Evolutionary conservation across 306 rosid species (phyloP).

Genomic region (Comarum palustre): DNA sequence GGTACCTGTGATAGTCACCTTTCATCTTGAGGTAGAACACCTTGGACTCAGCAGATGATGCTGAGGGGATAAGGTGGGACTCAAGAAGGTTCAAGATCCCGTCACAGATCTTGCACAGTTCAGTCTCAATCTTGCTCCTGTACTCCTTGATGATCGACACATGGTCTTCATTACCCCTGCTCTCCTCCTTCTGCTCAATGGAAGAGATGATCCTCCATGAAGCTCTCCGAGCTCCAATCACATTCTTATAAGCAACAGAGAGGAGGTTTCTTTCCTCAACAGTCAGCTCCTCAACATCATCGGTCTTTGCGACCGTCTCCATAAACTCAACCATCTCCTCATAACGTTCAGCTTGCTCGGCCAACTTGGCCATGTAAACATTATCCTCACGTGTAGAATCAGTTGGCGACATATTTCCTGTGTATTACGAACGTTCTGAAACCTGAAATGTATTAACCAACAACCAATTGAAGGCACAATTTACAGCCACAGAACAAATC

Average conservation of each 20-base stretch:
- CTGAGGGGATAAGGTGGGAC: constrained; percentile 81
- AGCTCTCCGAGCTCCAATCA: constrained; percentile 93
- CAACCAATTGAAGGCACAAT: not conserved
- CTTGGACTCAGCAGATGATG: constrained; percentile 71
- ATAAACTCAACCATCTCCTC: constrained; percentile 98
- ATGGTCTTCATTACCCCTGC: constrained; percentile 84
- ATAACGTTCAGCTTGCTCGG: constrained; percentile 86
- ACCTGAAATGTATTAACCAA: constrained; percentile 14
- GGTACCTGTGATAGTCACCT: constrained; percentile 93
- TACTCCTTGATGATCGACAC: constrained; percentile 74
- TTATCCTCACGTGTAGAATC: constrained; percentile 77
- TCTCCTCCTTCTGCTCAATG: constrained; percentile 97
- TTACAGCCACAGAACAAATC: not conserved
- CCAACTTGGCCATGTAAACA: constrained; percentile 89
- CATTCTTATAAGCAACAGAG: constrained; percentile 93
- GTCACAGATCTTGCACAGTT: constrained; percentile 93
- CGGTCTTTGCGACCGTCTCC: constrained; percentile 89
- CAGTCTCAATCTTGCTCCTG: constrained; percentile 72
- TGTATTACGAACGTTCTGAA: not conserved
- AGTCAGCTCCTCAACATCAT: constrained; percentile 73
- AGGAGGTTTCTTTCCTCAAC: constrained; percentile 91
- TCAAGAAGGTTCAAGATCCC: constrained; percentile 83
- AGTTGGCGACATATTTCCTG: constrained; percentile 40
- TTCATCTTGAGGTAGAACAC: constrained; percentile 93
- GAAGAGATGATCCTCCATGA: constrained; percentile 97